phyloP scores from a whole-genome alignment of 345 rosid species.

The Erucastrum elatum region DNA sequence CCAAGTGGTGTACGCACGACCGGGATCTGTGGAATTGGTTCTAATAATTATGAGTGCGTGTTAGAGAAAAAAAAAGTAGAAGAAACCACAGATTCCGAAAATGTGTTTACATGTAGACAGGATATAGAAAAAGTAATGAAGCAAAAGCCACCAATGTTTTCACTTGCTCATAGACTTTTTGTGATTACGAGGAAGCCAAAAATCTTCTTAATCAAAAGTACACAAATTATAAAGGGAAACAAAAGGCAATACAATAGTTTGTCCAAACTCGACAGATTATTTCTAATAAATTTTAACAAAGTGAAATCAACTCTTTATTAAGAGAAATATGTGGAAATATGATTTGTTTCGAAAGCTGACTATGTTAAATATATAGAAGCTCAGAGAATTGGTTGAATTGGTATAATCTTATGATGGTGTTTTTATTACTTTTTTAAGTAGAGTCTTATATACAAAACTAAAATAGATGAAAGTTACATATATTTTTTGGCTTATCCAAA shows the following conservation, averaged over 20 bases:
- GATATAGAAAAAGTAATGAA: background rate
- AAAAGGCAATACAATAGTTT: background rate
- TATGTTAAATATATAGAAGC: background rate
- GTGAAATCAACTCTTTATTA: background rate
- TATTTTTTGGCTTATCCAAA: background rate
- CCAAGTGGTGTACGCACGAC: slow-evolving; percentile 48
- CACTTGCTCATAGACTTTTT: slow-evolving; percentile 5
- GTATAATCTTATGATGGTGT: background rate
- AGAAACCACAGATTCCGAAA: slow-evolving; percentile 24
- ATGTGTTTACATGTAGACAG: slow-evolving; percentile 23
- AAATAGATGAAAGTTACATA: background rate
- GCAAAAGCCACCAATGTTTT: slow-evolving; percentile 26
- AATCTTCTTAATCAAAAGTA: slow-evolving; percentile 17
- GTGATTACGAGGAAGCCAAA: background rate
- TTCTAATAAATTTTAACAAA: background rate
- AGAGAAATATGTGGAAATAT: background rate
- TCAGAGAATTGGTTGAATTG: background rate
- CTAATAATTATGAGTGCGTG: background rate
- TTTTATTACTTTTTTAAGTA: background rate
- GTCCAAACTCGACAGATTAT: background rate
- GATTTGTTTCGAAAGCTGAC: background rate
- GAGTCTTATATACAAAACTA: background rate
- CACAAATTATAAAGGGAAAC: background rate
- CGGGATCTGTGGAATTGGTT: background rate
- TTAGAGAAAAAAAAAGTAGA: background rate